Percentiles rank a stretch among this genome's conserved stretches.
These are phyloP conservation scores for Aplosporella prunicola DNA, from an alignment of 2,329 filamentous ascomycete species.

Conservation along the genomic window DNA sequence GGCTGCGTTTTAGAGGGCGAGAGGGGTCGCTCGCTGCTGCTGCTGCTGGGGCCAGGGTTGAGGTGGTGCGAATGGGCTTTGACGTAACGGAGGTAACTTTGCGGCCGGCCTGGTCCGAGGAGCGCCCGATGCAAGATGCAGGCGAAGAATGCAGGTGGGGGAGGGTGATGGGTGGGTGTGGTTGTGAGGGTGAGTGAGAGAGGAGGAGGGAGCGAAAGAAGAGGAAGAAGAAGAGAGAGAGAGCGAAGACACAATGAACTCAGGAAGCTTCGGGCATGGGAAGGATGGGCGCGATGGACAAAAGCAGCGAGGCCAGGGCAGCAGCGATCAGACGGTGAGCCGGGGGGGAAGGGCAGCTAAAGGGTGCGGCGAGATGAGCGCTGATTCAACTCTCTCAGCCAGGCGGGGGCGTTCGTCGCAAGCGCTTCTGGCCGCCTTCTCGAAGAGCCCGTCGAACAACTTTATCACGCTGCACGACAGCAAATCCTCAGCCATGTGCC, in stretches of 20 bases:
- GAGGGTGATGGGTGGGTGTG: background rate
- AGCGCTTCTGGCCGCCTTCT: slow-evolving; percentile 9
- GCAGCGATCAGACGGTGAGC: slow-evolving; percentile 8
- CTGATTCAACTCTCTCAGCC: no score
- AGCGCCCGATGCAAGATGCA: slow-evolving; percentile 6
- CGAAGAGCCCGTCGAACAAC: slow-evolving; percentile 11
- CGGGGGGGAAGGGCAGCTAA: slow-evolving; percentile 7
- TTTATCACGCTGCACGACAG: slow-evolving; percentile 10
- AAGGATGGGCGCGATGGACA: slow-evolving; percentile 9
- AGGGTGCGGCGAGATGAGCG: slow-evolving; percentile 4
- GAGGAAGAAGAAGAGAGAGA: slow-evolving; percentile 4
- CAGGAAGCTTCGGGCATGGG: no score
- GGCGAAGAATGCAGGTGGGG: background rate
- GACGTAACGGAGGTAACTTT: slow-evolving; percentile 11
- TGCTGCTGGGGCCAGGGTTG: slow-evolving; percentile 10
- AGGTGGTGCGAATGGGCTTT: slow-evolving; percentile 10
- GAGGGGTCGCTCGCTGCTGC: slow-evolving; percentile 12
- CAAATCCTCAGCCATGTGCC: no score
- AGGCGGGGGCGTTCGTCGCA: slow-evolving; percentile 6
- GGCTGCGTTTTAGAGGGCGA: slow-evolving; percentile 5
- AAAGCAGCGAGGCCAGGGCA: slow-evolving; percentile 10
- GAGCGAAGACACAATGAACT: slow-evolving; percentile 6
- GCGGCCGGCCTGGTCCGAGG: slow-evolving; percentile 7
- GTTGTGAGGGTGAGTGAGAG: background rate
- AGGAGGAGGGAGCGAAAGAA: background rate